Conservation (phyloP, 1,139 yeast genomes). For the Scheffersomyces titani region DNA sequence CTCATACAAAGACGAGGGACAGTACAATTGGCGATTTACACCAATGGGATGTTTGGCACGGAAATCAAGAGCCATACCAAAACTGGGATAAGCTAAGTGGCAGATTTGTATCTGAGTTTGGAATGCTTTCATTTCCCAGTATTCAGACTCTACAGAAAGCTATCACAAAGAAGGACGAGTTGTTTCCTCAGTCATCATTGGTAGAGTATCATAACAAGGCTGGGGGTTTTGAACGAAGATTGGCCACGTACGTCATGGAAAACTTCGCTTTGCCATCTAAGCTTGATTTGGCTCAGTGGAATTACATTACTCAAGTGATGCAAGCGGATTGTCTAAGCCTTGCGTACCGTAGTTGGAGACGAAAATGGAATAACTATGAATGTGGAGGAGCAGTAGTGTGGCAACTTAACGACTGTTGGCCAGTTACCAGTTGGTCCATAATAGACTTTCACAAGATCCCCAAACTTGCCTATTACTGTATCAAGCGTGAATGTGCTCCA, state of each 20-base stretch:
- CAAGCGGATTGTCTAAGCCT: constrained; percentile 49
- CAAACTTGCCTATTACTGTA: constrained; percentile 46
- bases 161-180: constrained; percentile 31
- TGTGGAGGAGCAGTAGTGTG: constrained; percentile 49
- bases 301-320: constrained; percentile 50
- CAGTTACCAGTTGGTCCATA: constrained; percentile 49
- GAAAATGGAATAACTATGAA: constrained; percentile 32
- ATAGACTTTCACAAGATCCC: constrained; percentile 41
- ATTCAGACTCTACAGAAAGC: constrained; percentile 27
- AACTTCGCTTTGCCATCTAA: constrained; percentile 35
- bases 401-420: constrained; percentile 58
- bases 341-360: constrained; percentile 49
- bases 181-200: constrained; percentile 36
- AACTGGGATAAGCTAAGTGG: constrained; percentile 41
- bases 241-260: constrained; percentile 47
- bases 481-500: constrained; percentile 42
- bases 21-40: constrained; percentile 46
- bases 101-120: constrained; percentile 49
- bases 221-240: constrained; percentile 43
- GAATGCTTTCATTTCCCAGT: constrained; percentile 46
- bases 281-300: constrained; percentile 40
- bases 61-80: constrained; percentile 43
- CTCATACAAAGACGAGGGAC: constrained; percentile 26
- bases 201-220: constrained; percentile 47
- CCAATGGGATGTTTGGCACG: constrained; percentile 56